Base-by-base conservation (phyloP, 306 rosid species). In the Calophaca sinica region DNA sequence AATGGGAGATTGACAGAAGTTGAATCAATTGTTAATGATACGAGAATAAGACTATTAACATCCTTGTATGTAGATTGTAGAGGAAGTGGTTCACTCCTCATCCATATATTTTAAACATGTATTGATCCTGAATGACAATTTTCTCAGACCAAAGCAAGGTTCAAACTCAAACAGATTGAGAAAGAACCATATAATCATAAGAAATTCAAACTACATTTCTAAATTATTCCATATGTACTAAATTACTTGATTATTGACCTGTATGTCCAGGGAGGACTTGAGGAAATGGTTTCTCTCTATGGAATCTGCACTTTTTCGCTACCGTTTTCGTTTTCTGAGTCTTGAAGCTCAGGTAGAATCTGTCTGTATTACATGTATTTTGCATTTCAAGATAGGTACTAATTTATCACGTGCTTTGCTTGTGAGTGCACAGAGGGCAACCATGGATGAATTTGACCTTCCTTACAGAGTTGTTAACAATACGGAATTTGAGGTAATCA, bases 271-370 rank as follows among this genome's bases (percentile, higher is more conserved):
- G 78, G 99, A 94, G 74, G 97, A 94, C 5, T 85, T 92, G 88
- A 88, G 96, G 78, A 94, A 90, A 84, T 94, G 99, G 99, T 92
- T 94, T 77, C 93, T 94, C 68, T 86, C 96, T 15, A 84, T 84
- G 96, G 99, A 94, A 83, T 82, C 91, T 78, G 66, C 85, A 64
- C 87, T 94, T 62, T 94, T 94, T 68, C 93, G 93, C 68, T 71
- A 92, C 79, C 96, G 97, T 10, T 90, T 92, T 74, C 88, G 70
- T 10, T 3, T 0, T 4, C 50, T 71, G 75, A 72, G n/a, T 35
- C 7, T 89, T 36, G 97, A 92, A 79, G 88, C 88, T 79, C 96
- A 90, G 93, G 97, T 90, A 87, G 13, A 74, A 35, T 80, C 50
- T 63, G 63, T 63, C 20, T 62, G 28, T 57, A 45, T 53, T 42